These are phyloP conservation scores for Mortierella hygrophila DNA, from an alignment of 192 early-diverging fungal species.

Conservation along the genomic window DNA sequence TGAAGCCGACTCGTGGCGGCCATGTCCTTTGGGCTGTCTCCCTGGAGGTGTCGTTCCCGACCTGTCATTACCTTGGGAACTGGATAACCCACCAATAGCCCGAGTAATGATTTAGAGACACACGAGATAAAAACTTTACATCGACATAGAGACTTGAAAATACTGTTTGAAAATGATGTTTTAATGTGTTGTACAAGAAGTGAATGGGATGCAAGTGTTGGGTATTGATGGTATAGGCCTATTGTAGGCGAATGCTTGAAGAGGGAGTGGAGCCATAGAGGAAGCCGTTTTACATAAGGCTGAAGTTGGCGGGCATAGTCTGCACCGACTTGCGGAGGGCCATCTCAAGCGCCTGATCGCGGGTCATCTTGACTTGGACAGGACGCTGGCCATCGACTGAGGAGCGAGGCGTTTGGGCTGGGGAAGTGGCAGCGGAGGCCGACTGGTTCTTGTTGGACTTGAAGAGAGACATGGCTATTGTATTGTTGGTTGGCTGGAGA, in stretches of 20 bases:
- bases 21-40: conserved; percentile 50
- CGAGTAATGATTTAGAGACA: conserved; percentile 20
- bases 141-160: not conserved
- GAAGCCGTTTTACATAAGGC: not conserved
- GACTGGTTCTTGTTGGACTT: conserved; percentile 19
- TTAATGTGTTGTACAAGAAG: too few species aligned
- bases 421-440: not conserved
- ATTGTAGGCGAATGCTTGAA: not conserved
- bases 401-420: conserved; percentile 15
- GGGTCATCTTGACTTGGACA: conserved; percentile 17
- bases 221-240: too few species aligned
- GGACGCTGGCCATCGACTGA: not conserved
- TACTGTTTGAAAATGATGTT: not conserved
- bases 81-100: conserved; percentile 46
- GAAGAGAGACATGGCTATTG: conserved; percentile 2
- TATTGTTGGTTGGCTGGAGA: not conserved
- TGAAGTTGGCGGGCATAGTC: not conserved
- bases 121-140: not conserved
- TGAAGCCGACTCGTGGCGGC: conserved; percentile 32
- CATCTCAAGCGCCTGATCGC: not conserved
- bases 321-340: not conserved
- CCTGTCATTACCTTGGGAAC: conserved; percentile 41
- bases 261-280: not conserved
- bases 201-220: too few species aligned
- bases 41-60: conserved; percentile 49